Evolutionary conservation across 208 protist species (phyloP), one percentile per base, ranked within the genome.

Genomic region (Acanthamoeba castellanii): DNA sequence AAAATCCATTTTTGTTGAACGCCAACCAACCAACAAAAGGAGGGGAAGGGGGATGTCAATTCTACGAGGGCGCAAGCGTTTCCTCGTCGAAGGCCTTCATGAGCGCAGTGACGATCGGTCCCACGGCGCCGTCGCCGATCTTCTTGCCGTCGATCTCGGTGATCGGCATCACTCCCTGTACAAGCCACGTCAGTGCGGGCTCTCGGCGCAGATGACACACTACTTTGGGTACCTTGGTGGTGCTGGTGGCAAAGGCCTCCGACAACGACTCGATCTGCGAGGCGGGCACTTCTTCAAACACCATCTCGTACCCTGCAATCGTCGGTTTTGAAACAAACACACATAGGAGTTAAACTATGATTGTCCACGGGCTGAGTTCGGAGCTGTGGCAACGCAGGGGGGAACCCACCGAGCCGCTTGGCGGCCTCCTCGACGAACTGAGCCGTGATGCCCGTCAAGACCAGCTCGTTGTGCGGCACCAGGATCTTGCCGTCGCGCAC

Each of bases 181-280:
- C 25, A 14, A 16, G 45, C 45, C 45, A 47, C 45, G 45, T 42
- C 45, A 47, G 45, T 42, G 37, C 37, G 3, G 37, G 37, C 37
- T 42, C 37, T 42, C 37, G n/a, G n/a, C n/a, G n/a, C n/a, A n/a
- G n/a, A 1, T 42, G 37, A 42, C 37, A 42, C 37, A 42, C 37
- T n/a, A n/a, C n/a, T 45, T 3, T 2, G 42, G 6, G 66, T n/a
- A 74, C 66, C 45, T 55, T 85, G 27, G 76, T 85, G 34, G 76
- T 85, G 76, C 76, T 85, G 11, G 76, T 85, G 25, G 76, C 76
- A n/a, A 85, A 85, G 42, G 76, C 76, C 76, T 85, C 76, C 27
- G 34, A 57, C 45, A 55, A 18, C 76, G 20, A 27, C 0, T 27
- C 76, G 27, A 74, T n/a, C 66, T 37, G n/a, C 25, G 66, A 13